Evolutionary conservation across 345 rosid species (phyloP).

Genomic region (Arabidopsis arenosa): DNA sequence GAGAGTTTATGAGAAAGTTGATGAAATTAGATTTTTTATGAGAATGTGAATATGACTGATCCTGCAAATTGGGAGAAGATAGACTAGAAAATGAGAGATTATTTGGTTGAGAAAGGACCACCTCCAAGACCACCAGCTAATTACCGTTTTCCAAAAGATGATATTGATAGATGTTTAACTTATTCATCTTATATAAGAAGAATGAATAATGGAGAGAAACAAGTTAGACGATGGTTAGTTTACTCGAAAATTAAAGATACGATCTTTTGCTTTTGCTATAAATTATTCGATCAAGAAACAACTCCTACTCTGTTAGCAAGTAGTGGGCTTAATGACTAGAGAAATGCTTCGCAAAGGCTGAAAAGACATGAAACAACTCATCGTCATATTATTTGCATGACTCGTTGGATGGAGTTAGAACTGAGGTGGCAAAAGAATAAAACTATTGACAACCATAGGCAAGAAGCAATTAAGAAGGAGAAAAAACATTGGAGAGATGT

Average conservation of each 20-base stretch:
- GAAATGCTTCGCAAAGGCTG: background rate
- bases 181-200: background rate
- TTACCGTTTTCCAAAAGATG: background rate
- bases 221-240: conserved; percentile 15
- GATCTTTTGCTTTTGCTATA: conserved; percentile 21
- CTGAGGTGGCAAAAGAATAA: background rate
- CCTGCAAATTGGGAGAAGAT: background rate
- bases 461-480: background rate
- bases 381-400: background rate
- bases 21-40: background rate
- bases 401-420: background rate
- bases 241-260: conserved; percentile 8
- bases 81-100: background rate
- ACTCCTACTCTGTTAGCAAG: background rate
- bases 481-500: background rate
- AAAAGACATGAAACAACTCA: background rate
- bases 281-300: background rate
- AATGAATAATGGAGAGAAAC: background rate
- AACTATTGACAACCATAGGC: background rate
- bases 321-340: background rate
- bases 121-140: background rate
- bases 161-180: background rate
- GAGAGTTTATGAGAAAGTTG: background rate
- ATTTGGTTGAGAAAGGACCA: conserved; percentile 27
- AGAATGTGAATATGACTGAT: conserved; percentile 17